phyloP scores from a whole-genome alignment of 2,329 filamentous ascomycete genomes.

The Lasiodiplodia sp. region DNA sequence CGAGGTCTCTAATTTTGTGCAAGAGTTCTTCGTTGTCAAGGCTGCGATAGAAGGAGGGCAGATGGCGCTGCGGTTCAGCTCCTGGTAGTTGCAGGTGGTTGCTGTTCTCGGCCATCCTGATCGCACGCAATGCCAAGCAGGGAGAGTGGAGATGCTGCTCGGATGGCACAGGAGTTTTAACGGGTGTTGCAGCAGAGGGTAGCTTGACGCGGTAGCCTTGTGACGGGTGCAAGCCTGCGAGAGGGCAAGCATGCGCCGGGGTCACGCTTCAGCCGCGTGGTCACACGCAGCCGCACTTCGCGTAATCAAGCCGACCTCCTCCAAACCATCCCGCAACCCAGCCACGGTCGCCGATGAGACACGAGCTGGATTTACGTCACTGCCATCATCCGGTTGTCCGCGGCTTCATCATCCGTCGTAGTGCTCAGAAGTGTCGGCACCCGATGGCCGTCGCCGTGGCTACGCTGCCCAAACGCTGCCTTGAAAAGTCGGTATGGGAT shows the following conservation, averaged over 20 bases:
- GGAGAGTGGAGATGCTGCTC: not conserved
- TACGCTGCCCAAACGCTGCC: slow-evolving; percentile 31
- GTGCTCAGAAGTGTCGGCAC: not conserved
- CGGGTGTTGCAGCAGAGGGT: not conserved
- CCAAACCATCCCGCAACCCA: not conserved
- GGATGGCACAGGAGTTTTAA: not conserved
- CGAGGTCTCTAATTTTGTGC: slow-evolving; percentile 62
- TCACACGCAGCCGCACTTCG: slow-evolving; percentile 29
- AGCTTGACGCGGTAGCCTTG: slow-evolving; percentile 18
- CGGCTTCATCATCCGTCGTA: not conserved
- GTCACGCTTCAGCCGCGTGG: slow-evolving; percentile 29
- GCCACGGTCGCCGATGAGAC: slow-evolving; percentile 6
- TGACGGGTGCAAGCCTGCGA: slow-evolving; percentile 11
- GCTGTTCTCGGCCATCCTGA: slow-evolving; percentile 22
- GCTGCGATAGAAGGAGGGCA: slow-evolving; percentile 46
- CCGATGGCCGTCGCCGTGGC: slow-evolving; percentile 12
- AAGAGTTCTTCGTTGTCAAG: slow-evolving; percentile 43
- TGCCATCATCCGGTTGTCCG: not conserved
- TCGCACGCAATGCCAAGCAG: slow-evolving; percentile 6
- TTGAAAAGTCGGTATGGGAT: slow-evolving; percentile 30
- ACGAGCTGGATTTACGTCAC: slow-evolving; percentile 7
- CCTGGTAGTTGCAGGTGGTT: not conserved
- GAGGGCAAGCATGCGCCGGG: slow-evolving; percentile 20
- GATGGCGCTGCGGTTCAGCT: not conserved
- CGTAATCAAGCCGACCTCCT: slow-evolving; percentile 12